Conservation (phyloP, 2,329 filamentous ascomycete genomes). For the Aspergillus ustus region DNA sequence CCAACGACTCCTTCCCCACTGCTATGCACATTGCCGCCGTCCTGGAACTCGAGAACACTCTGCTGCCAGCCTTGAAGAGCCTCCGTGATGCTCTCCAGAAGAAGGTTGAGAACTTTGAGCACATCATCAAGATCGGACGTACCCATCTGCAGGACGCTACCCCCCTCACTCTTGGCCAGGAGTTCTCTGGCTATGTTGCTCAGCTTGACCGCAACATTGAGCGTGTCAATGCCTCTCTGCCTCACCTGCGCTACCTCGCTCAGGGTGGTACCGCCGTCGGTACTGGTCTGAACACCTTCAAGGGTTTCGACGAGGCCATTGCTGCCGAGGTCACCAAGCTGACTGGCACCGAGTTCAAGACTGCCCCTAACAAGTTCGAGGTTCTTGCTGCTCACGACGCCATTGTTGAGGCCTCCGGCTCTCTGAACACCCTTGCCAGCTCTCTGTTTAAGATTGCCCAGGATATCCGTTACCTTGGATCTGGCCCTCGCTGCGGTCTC, state of each 20-base stretch:
- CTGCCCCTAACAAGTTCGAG: conserved; percentile 99
- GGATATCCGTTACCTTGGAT: conserved; percentile 96
- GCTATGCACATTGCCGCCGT: conserved; percentile 99
- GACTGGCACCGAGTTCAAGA: conserved; percentile 92
- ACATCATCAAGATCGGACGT: conserved; percentile 98
- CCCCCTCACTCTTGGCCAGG: conserved; percentile 90
- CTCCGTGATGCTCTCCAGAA: conserved; percentile 82
- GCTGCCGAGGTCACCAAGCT: conserved; percentile 89
- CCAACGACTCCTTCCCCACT: conserved; percentile 98
- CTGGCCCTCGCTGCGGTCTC: conserved; percentile 91
- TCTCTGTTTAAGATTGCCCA: conserved; percentile 98
- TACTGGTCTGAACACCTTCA: conserved; percentile 96
- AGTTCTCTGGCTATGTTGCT: conserved; percentile 96
- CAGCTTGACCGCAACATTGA: conserved; percentile 91
- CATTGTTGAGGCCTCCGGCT: conserved; percentile 89
- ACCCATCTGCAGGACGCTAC: conserved; percentile 98
- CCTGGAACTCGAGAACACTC: conserved; percentile 83
- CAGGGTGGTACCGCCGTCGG: conserved; percentile 97
- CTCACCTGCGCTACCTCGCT: conserved; percentile 82
- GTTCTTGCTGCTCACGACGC: conserved; percentile 94
- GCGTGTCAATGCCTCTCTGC: conserved; percentile 80
- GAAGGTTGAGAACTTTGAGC: conserved; percentile 87
- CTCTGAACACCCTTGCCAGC: conserved; percentile 87
- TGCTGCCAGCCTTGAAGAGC: conserved; percentile 80
- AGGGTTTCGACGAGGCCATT: conserved; percentile 92